Percentiles rank a stretch among this genome's conserved stretches.
phyloP scores from a whole-genome alignment of 1,284 basidiomycete species.

The Athelia sp. region DNA sequence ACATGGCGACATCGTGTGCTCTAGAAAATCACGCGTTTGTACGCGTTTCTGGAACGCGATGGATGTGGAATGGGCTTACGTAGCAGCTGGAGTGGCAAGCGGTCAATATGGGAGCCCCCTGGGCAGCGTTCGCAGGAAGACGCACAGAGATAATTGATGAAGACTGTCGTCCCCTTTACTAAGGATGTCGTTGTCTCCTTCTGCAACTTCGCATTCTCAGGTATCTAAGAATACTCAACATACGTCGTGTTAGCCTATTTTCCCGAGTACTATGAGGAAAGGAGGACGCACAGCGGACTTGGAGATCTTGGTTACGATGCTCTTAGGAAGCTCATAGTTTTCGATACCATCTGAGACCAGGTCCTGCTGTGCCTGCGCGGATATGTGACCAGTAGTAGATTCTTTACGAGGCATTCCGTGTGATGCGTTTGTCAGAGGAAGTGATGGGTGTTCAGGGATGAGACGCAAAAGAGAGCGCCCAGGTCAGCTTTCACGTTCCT shows the following conservation, averaged over 20 bases:
- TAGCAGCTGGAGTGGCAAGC: slow-evolving; percentile 46
- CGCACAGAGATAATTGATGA: slow-evolving; percentile 87
- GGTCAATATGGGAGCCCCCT: background rate
- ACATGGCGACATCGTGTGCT: slow-evolving; percentile 82
- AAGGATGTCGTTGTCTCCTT: slow-evolving; percentile 83
- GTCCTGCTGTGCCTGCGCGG: slow-evolving; percentile 72
- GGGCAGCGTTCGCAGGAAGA: slow-evolving; percentile 7
- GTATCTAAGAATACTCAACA: slow-evolving; percentile 47
- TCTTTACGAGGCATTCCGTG: slow-evolving; percentile 60
- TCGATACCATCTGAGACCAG: slow-evolving; percentile 77
- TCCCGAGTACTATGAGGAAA: background rate
- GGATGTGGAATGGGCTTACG: slow-evolving; percentile 36
- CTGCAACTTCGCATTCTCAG: slow-evolving; percentile 80
- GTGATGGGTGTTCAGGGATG: too few species aligned
- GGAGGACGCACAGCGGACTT: slow-evolving; percentile 57
- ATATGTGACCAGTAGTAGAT: slow-evolving; percentile 39
- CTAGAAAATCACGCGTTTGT: slow-evolving; percentile 33
- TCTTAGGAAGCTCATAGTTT: slow-evolving; percentile 82
- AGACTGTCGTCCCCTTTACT: slow-evolving; percentile 83
- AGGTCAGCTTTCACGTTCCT: too few species aligned
- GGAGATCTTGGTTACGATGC: slow-evolving; percentile 76
- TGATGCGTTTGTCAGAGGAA: too few species aligned
- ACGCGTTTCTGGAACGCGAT: background rate
- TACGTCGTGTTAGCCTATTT: slow-evolving; percentile 2
- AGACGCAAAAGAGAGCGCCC: too few species aligned